A percentile compares a stretch with the other conserved stretches of the same genome.
Evolutionary conservation across 331 rosid genomes (phyloP).

Genomic region (Malus hybrid): DNA sequence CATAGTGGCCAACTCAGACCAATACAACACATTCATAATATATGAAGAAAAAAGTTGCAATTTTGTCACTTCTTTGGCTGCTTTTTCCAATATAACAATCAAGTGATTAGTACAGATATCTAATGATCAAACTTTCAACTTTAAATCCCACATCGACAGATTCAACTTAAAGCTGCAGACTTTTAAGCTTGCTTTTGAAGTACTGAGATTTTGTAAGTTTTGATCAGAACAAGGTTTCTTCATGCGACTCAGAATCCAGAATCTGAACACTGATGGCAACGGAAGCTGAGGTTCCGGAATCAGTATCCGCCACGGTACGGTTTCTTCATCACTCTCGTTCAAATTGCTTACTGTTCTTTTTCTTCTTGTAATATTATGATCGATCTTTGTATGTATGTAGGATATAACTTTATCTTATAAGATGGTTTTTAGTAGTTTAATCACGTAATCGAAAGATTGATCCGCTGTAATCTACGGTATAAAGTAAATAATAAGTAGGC

Average conservation of each 20-base stretch:
- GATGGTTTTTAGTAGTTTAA: neutral
- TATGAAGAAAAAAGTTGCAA: constrained; percentile 22
- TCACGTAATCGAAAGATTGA: too few species aligned
- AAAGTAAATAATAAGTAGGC: neutral
- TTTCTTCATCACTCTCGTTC: constrained; percentile 1
- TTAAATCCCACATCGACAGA: neutral
- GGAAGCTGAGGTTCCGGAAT: constrained; percentile 28
- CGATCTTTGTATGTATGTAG: neutral
- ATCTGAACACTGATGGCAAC: constrained; percentile 33
- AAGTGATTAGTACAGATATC: constrained; percentile 11
- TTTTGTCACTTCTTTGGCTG: constrained; percentile 34
- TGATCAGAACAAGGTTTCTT: constrained; percentile 14
- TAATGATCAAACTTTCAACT: neutral
- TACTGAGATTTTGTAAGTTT: neutral
- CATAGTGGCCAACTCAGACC: constrained; percentile 39
- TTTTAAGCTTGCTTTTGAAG: neutral
- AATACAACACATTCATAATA: constrained; percentile 7
- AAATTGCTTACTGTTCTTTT: neutral
- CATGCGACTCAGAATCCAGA: constrained; percentile 16
- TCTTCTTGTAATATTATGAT: neutral
- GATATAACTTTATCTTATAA: neutral
- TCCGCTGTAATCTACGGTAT: too few species aligned
- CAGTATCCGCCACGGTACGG: constrained; percentile 21
- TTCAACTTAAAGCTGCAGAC: constrained; percentile 3
- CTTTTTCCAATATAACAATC: constrained; percentile 15